Evolutionary conservation across 2,329 filamentous ascomycete species (phyloP), one percentile per base, ranked within the genome.

Genomic region (Cladophialophora chaetospira): DNA sequence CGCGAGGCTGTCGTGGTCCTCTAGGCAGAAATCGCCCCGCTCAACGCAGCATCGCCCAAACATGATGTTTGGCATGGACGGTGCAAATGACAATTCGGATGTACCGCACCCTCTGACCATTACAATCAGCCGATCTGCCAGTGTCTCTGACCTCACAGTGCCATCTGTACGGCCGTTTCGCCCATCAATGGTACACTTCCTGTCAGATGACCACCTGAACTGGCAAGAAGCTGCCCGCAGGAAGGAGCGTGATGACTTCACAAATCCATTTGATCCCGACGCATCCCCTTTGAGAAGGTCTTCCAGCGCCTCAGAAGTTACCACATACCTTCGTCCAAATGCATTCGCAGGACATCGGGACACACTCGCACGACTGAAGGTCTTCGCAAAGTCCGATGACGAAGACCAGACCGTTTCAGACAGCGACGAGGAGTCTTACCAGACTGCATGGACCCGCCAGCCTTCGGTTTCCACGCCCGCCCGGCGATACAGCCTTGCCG

Each of bases 331-430:
- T 17, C 56, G 63, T 4, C 47, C 50, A 6, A 61, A 58, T 25
- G 56, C 59, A 6, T 63, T 63, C 50, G 31, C 55, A 23, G 57
- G 55, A 36, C 64, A 66, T 53, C 58, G 65, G 53, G 65, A 66
- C 45, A 66, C 62, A 19, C 51, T 67, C 15, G 65, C 63, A 46
- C 56, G 65, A 21, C 47, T 66, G 13, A 44, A 35, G 10, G 17
- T 15, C 15, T 33, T 23, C 21, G 31, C 15, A 29, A 26, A 17
- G 13, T n/a, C 17, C 2, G 26, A 46, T 17, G 31, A 40, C 17
- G 35, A 56, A 17, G 23, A 36, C 15, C 46, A 40, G 5, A 43
- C 31, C 10, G n/a, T 23, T 23, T 29, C 36, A 49, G 52, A 42
- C 15, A 26, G 17, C 8, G 53, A 46, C 13, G 35, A 36, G 3